Evolutionary conservation across 129 eudicot species (phyloP).

Genomic region (Oenanthe sinensis): DNA sequence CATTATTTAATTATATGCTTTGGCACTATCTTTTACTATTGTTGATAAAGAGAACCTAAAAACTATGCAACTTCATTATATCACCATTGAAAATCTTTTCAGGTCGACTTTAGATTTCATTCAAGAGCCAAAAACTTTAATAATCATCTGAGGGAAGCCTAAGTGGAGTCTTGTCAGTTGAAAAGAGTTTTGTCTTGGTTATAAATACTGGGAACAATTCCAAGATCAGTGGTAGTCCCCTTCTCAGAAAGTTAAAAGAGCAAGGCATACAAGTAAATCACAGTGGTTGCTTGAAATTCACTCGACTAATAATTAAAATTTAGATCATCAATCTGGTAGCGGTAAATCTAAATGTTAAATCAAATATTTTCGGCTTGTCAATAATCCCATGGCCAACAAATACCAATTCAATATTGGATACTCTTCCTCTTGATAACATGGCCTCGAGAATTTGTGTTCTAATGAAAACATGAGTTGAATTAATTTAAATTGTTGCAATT

Average conservation of each 20-base stretch:
- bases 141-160: not conserved
- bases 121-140: constrained; percentile 2
- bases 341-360: too few species aligned
- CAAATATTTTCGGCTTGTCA: too few species aligned
- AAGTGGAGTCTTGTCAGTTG: constrained; percentile 3
- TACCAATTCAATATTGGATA: too few species aligned
- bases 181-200: not conserved
- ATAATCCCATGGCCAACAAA: too few species aligned
- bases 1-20: not conserved
- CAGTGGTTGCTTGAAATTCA: not conserved
- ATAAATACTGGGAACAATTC: not conserved
- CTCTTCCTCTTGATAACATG: too few species aligned
- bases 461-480: too few species aligned
- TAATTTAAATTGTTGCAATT: too few species aligned
- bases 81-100: not conserved
- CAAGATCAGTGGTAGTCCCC: not conserved
- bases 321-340: too few species aligned
- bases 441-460: too few species aligned
- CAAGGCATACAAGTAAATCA: not conserved
- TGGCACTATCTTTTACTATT: not conserved
- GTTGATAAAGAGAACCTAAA: constrained; percentile 5
- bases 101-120: not conserved
- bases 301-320: not conserved
- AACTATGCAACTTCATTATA: not conserved
- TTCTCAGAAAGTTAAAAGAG: not conserved